Evolutionary conservation across 2,329 filamentous ascomycete species (phyloP).

Genomic region (Achaetomium macrosporum): DNA sequence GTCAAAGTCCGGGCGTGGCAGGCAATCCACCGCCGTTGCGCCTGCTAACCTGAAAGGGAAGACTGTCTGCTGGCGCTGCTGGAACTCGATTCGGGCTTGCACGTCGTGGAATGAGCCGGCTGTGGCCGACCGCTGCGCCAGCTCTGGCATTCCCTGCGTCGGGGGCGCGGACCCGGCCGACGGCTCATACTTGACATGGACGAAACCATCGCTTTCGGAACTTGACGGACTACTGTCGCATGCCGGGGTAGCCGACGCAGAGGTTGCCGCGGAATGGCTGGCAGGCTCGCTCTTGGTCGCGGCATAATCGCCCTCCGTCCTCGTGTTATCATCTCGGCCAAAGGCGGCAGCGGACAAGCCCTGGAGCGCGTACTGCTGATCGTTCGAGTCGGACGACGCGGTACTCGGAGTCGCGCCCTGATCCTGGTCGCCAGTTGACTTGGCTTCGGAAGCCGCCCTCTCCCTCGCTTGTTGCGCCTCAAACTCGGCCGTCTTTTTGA

Average conservation of each 20-base stretch:
- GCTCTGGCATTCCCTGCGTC: slow-evolving; percentile 1
- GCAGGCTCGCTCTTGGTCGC: slow-evolving; percentile 8
- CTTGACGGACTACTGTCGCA: slow-evolving; percentile 14
- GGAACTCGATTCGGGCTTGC: slow-evolving; percentile 13
- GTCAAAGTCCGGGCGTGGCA: slow-evolving; percentile 8
- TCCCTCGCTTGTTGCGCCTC: slow-evolving; percentile 40
- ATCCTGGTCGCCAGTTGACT: slow-evolving; percentile 28
- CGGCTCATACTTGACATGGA: slow-evolving; percentile 12
- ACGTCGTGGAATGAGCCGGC: slow-evolving; percentile 9
- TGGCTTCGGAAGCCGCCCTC: slow-evolving; percentile 32
- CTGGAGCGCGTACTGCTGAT: slow-evolving; percentile 28
- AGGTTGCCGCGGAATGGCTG: background rate
- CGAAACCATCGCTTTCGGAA: slow-evolving; percentile 16
- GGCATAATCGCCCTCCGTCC: slow-evolving; percentile 3
- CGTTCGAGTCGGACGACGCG: slow-evolving; percentile 31
- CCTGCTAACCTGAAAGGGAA: slow-evolving; percentile 14
- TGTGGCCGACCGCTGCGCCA: slow-evolving; percentile 4
- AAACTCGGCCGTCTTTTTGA: slow-evolving; percentile 49
- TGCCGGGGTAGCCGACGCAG: background rate
- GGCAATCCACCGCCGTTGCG: background rate
- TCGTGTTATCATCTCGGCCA: slow-evolving; percentile 10
- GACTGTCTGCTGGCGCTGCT: slow-evolving; percentile 6
- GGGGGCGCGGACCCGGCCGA: slow-evolving; percentile 3
- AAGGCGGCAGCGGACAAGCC: slow-evolving; percentile 35
- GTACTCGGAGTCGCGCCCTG: slow-evolving; percentile 21